Evolutionary conservation across 2,329 filamentous ascomycete species (phyloP).

Genomic region (Graphilbum sp.): DNA sequence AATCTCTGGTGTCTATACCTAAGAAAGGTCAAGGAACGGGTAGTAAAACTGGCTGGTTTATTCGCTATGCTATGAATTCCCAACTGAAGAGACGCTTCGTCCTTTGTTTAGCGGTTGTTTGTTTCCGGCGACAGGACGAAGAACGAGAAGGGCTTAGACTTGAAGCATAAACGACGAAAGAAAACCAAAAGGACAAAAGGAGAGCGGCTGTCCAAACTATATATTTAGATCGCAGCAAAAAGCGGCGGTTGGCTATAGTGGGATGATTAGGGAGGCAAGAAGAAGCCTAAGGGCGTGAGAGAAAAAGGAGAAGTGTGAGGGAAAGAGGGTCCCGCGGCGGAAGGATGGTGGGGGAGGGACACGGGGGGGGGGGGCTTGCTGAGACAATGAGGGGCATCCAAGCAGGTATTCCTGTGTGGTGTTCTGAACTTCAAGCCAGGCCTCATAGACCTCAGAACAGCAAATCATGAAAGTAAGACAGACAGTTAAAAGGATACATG

Average conservation of each 20-base stretch:
- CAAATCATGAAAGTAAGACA: too few relatives aligned
- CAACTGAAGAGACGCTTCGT: neutral
- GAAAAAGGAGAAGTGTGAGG: neutral
- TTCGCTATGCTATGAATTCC: slow-evolving; percentile 4
- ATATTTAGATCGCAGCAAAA: neutral
- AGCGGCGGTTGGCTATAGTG: neutral
- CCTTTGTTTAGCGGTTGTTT: neutral
- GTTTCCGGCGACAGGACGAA: neutral
- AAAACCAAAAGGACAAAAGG: neutral
- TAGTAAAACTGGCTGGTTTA: slow-evolving; percentile 3
- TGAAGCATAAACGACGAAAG: neutral
- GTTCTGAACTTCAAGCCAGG: too few relatives aligned
- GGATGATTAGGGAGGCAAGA: neutral
- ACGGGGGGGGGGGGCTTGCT: neutral
- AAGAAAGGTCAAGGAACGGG: neutral
- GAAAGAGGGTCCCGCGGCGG: slow-evolving; percentile 3
- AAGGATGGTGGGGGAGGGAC: slow-evolving; percentile 2
- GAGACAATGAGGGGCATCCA: too few relatives aligned
- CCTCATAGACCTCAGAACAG: too few relatives aligned
- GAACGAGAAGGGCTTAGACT: neutral
- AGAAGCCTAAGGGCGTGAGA: too few relatives aligned
- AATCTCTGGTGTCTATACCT: too few relatives aligned
- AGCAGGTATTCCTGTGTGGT: too few relatives aligned
- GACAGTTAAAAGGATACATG: too few relatives aligned
- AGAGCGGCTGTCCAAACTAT: neutral